A percentile compares a stretch with the other conserved stretches of the same genome.
Evolutionary conservation across 2,329 filamentous ascomycete species (phyloP).

Genomic region (Capronia epimyces): DNA sequence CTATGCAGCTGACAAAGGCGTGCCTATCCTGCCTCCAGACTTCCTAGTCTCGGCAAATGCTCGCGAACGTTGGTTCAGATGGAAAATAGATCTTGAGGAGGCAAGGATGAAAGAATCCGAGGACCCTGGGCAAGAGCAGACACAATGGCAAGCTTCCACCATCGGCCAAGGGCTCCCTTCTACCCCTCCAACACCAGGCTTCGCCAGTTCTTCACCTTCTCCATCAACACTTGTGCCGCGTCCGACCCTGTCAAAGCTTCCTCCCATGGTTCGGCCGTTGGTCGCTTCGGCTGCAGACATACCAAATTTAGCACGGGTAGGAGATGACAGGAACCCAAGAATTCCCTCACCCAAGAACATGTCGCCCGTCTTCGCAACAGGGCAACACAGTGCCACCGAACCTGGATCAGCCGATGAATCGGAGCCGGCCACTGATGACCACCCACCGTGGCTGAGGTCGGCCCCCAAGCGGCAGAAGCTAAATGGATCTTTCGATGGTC

Average conservation of each 20-base stretch:
- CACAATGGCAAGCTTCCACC: constrained; percentile 24
- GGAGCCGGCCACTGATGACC: constrained; percentile 19
- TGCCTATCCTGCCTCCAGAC: constrained; percentile 68
- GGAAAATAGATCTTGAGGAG: constrained; percentile 64
- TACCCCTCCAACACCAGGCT: not conserved
- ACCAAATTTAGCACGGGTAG: constrained; percentile 7
- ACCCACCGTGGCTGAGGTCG: constrained; percentile 11
- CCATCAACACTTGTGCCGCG: not conserved
- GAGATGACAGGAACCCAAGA: not conserved
- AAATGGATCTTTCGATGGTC: constrained; percentile 21
- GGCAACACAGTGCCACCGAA: not conserved
- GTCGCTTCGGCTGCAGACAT: constrained; percentile 18
- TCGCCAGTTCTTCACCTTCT: not conserved
- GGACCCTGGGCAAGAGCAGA: constrained; percentile 28
- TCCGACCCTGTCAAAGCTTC: constrained; percentile 12
- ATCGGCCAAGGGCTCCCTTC: not conserved
- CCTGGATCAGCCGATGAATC: constrained; percentile 7
- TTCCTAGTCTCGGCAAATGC: constrained; percentile 74
- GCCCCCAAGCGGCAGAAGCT: constrained; percentile 20
- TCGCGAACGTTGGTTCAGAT: constrained; percentile 70
- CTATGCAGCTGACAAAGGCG: constrained; percentile 76
- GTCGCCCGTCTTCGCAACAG: not conserved
- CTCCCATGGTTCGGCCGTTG: constrained; percentile 16
- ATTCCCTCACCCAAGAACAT: not conserved
- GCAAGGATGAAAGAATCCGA: constrained; percentile 49